Percentiles rank a stretch among this genome's conserved stretches.
Conservation (phyloP, 805 yeast genomes). For the Zygoascus bituminiphila region DNA sequence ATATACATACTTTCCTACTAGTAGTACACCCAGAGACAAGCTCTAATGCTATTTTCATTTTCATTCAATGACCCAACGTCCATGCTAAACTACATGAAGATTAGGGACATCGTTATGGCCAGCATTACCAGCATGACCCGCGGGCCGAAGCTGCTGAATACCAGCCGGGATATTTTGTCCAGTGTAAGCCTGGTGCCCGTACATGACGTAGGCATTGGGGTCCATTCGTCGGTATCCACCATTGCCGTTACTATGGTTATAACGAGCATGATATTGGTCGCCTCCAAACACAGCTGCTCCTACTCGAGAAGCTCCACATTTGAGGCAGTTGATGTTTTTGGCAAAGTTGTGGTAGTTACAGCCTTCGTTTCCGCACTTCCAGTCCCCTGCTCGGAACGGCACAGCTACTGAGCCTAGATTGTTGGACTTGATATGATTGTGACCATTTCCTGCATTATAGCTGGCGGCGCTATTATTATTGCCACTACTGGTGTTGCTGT, state of each 20-base stretch:
- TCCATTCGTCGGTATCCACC: background rate
- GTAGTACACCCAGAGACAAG: background rate
- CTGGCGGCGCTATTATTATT: slow-evolving; percentile 15
- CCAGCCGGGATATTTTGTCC: background rate
- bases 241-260: background rate
- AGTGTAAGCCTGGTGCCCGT: background rate
- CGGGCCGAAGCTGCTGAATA: background rate
- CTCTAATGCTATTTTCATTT: background rate
- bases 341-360: slow-evolving; percentile 92
- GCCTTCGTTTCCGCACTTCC: slow-evolving; percentile 77
- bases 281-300: slow-evolving; percentile 14
- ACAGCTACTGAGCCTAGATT: slow-evolving; percentile 42
- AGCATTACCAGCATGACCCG: background rate
- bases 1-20: background rate
- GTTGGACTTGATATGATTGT: slow-evolving; percentile 9
- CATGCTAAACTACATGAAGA: background rate
- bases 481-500: slow-evolving; percentile 1
- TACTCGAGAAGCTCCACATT: slow-evolving; percentile 72
- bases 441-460: background rate
- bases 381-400: slow-evolving; percentile 96
- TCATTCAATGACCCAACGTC: background rate
- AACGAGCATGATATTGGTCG: background rate
- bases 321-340: slow-evolving; percentile 74
- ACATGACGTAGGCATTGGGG: background rate
- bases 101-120: background rate